Base-by-base conservation (phyloP, 306 rosid species). In the Castanea mollissima region DNA sequence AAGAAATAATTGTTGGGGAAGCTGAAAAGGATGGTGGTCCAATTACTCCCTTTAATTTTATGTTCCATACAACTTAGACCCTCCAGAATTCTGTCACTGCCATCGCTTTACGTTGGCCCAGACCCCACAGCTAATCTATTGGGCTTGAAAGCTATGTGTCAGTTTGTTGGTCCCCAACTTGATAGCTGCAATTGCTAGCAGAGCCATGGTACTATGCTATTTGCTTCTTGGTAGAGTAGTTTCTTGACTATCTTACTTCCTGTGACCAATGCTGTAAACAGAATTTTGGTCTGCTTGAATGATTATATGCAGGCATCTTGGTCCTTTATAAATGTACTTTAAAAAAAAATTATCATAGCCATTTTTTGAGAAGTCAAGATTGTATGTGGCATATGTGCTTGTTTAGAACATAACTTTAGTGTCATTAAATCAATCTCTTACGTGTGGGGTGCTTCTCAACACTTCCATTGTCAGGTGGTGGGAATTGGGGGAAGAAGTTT, bases 21-120 rank as follows among this genome's bases (percentile, higher is more conserved):
- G 79, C 59, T 76, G 81, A 82, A 86, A 79, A 84, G 72, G 81
- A 72, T 79, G 55, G 89, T 84, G 97, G 97, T 84, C 96, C 89
- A 82, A 15, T 63, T 82, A 55, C 63, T 77, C 67, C 78, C 78
- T 75, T 72, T 86, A 62, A 65, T 86, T 73, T 86, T 79, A 74
- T 78, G 62, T 80, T 73, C 29, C 81, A 79, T 80, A 74, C 31
- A 72, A 54, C 76, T 81, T 58, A 69, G 75, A 85, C 83, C 86
- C 82, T 67, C 84, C 86, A 71, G 75, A 81, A 71, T 76, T 80
- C 73, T 87, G 81, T 79, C 83, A 77, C 68, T 76, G 69, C 76
- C 77, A 68, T 85, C 69, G 73, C 87, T 76, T 78, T 83, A 80
- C 59, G 16, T 54, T 80, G 85, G 73, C 78, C 85, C 84, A 81